These are phyloP conservation scores for Dictyostelium firmibasis DNA, from an alignment of 78 protist species.

Conservation along the genomic window DNA sequence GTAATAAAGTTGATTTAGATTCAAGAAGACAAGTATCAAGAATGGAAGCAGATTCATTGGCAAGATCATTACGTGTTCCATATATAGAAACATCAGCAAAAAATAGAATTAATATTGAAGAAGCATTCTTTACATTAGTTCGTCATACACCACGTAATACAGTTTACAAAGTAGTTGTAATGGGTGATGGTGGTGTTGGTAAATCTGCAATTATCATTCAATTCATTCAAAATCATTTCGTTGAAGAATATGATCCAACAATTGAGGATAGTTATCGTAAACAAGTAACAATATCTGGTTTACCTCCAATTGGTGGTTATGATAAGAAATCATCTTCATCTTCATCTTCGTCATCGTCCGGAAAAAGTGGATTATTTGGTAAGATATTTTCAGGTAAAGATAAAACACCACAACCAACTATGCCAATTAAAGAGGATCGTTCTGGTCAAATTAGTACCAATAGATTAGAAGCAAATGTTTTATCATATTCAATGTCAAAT, in stretches of 20 bases:
- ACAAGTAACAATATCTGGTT: slow-evolving; percentile 46
- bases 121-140: slow-evolving; percentile 86
- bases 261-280: slow-evolving; percentile 74
- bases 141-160: slow-evolving; percentile 52
- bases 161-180: slow-evolving; percentile 43
- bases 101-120: slow-evolving; percentile 88
- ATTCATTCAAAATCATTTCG: slow-evolving; percentile 76
- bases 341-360: not conserved
- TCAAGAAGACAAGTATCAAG: slow-evolving; percentile 65
- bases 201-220: slow-evolving; percentile 59
- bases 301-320: not conserved
- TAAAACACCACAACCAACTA: not conserved
- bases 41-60: slow-evolving; percentile 84
- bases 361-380: not conserved
- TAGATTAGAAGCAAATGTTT: slow-evolving; percentile 48
- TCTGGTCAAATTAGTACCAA: slow-evolving; percentile 19
- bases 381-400: slow-evolving; percentile 16
- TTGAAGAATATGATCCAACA: slow-evolving; percentile 90
- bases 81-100: slow-evolving; percentile 94
- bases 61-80: slow-evolving; percentile 53
- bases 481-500: slow-evolving; percentile 27
- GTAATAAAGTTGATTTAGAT: slow-evolving; percentile 92
- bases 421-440: not conserved
- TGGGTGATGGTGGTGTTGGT: slow-evolving; percentile 79
- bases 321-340: not conserved